These are phyloP conservation scores for Aspergillus affinis DNA, from an alignment of 495 filamentous ascomycete species.

Conservation along the genomic window DNA sequence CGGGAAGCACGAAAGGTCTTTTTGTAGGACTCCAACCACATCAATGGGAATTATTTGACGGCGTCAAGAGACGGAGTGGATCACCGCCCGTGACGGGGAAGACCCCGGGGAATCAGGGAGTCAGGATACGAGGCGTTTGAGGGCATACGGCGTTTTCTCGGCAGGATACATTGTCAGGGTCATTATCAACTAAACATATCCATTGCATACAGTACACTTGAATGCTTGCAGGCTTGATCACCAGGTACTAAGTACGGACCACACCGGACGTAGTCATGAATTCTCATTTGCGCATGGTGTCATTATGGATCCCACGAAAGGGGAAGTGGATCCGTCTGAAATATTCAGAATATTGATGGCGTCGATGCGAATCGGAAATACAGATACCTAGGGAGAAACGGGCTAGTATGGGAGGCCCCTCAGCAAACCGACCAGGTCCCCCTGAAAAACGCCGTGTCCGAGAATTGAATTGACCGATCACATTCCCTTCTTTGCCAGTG, in stretches of 20 bases:
- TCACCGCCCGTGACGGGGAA: conserved; percentile 8
- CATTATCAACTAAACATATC: conserved; percentile 4
- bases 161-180: neutral
- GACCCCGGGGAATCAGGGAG: neutral
- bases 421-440: neutral
- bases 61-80: conserved; percentile 7
- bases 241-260: too few species aligned
- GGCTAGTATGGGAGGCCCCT: neutral
- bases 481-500: neutral
- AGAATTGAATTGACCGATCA: neutral
- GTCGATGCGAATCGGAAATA: neutral
- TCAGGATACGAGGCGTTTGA: conserved; percentile 10
- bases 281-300: too few species aligned
- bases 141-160: conserved; percentile 8
- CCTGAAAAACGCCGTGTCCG: neutral
- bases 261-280: neutral
- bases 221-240: too few species aligned
- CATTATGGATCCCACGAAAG: neutral
- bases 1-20: conserved; percentile 76
- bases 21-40: conserved; percentile 31
- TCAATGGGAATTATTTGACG: neutral
- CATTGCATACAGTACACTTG: neutral
- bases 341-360: neutral
- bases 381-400: neutral
- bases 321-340: neutral